phyloP scores from a whole-genome alignment of 805 yeast species.

The Yarrowia sp. region DNA sequence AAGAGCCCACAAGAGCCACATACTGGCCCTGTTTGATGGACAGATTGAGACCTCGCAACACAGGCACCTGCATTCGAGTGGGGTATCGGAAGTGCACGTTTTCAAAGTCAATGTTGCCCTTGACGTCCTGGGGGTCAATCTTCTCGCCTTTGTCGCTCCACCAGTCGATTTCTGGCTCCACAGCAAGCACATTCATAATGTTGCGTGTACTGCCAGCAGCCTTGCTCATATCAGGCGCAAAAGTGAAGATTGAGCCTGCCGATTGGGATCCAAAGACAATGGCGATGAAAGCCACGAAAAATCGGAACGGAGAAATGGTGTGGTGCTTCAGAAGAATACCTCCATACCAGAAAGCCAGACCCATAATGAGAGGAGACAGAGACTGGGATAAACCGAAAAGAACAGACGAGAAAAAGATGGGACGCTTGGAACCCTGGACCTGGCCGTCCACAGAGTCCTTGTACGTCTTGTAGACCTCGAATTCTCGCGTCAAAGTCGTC shows the following conservation, averaged over 20 bases:
- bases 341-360: slow-evolving; percentile 56
- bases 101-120: slow-evolving; percentile 63
- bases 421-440: slow-evolving; percentile 46
- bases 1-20: slow-evolving; percentile 73
- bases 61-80: slow-evolving; percentile 59
- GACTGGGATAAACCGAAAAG: slow-evolving; percentile 53
- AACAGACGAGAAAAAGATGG: slow-evolving; percentile 48
- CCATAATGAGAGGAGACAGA: slow-evolving; percentile 52
- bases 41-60: slow-evolving; percentile 61
- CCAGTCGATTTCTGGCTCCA: slow-evolving; percentile 49
- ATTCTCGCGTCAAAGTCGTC: slow-evolving; percentile 53
- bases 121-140: slow-evolving; percentile 47
- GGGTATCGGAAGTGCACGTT: slow-evolving; percentile 72
- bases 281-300: slow-evolving; percentile 52
- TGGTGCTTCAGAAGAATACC: slow-evolving; percentile 49
- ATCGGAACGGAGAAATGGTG: slow-evolving; percentile 48
- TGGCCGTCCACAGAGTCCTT: slow-evolving; percentile 46
- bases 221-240: slow-evolving; percentile 55
- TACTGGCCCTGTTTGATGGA: slow-evolving; percentile 57
- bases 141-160: slow-evolving; percentile 47
- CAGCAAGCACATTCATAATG: slow-evolving; percentile 49
- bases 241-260: slow-evolving; percentile 53
- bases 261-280: slow-evolving; percentile 54
- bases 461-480: slow-evolving; percentile 51
- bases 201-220: slow-evolving; percentile 51